Evolutionary conservation across 1,139 yeast species (phyloP), one percentile per base, ranked within the genome.

Genomic region (Taiozyma sp.): DNA sequence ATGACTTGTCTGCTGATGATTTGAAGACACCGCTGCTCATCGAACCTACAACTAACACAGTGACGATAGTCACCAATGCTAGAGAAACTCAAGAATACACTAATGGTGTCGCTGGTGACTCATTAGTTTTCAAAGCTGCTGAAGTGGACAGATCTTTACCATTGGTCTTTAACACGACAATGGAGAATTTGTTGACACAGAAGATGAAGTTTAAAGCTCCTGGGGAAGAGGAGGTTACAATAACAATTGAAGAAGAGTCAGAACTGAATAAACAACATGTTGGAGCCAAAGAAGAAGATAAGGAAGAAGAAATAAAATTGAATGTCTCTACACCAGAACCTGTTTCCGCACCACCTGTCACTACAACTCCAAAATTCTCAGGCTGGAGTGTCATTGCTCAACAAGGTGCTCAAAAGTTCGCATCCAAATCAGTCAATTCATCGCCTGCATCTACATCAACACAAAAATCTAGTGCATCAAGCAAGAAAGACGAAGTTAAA

Each of bases 401-500:
- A 35, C 50, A 52, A 30, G 60, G 53, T 19, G 58, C 56, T 29
- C 50, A 53, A 40, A 57, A 54, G 44, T 44, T 47, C n/a, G 42
- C 49, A 32, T 49, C 52, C 11, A 34, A 39, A 34, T n/a, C 51
- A 11, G 13, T 19, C 10, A 19, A 49, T 19, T 34, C 47, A 35
- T 42, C 53, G 10, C 26, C 51, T 24, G 22, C 42, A 30, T 30
- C 47, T 16, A 35, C 55, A 19, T 19, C 50, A 16, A 14, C 55
- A 8, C 21, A 53, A 42, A 35, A 54, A 3, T 9, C 50, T 3
- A 10, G 47, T 24, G 7, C 7, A 26, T 24, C 54, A 32, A 24
- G 54, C 54, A 53, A 46, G n/a, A 65, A 58, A 49, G 67, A 65
- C 47, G 68, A 62, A 26, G 62, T 62, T 47, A 64, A 64, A 53